A percentile compares a stretch with the other conserved stretches of the same genome.
Conservation (phyloP, 1,139 yeast genomes). For the Yamadazyma songkhlaensis region DNA sequence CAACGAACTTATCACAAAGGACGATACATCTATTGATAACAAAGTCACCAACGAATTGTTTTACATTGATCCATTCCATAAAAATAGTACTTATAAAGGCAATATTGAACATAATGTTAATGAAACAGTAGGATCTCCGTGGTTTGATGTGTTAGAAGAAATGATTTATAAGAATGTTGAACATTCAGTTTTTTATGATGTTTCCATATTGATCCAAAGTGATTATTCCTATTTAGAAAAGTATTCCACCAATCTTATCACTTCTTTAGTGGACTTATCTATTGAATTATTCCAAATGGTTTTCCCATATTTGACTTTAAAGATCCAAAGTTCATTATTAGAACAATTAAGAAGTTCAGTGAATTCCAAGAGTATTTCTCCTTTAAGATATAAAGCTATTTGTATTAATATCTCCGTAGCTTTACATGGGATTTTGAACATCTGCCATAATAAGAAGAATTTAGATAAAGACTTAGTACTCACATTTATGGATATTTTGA, state of each 20-base stretch:
- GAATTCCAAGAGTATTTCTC: slow-evolving; percentile 27
- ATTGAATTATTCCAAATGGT: slow-evolving; percentile 71
- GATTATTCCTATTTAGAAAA: slow-evolving; percentile 24
- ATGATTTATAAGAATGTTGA: slow-evolving; percentile 23
- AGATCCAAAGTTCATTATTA: slow-evolving; percentile 80
- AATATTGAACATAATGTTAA: slow-evolving; percentile 8
- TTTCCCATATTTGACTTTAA: slow-evolving; percentile 71
- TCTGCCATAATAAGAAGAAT: slow-evolving; percentile 23
- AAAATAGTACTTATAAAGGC: slow-evolving; percentile 3
- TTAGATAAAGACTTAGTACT: slow-evolving; percentile 47
- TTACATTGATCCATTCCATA: slow-evolving; percentile 17
- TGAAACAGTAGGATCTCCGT: slow-evolving; percentile 13
- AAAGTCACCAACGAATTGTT: slow-evolving; percentile 7
- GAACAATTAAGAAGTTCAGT: slow-evolving; percentile 69
- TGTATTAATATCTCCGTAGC: slow-evolving; percentile 63
- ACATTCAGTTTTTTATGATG: slow-evolving; percentile 34
- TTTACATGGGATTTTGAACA: slow-evolving; percentile 53
- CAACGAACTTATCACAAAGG: slow-evolving; percentile 20
- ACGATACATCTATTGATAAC: neutral
- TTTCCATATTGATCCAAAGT: slow-evolving; percentile 26
- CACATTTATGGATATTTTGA: slow-evolving; percentile 57
- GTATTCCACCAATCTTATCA: slow-evolving; percentile 33
- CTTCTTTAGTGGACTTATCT: slow-evolving; percentile 70
- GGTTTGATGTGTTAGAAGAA: slow-evolving; percentile 36
- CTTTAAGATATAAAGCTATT: slow-evolving; percentile 46